Percentiles rank a stretch among this genome's conserved stretches.
phyloP scores from a whole-genome alignment of 2,329 filamentous ascomycete genomes.

The Penicillium sclerotiorum region DNA sequence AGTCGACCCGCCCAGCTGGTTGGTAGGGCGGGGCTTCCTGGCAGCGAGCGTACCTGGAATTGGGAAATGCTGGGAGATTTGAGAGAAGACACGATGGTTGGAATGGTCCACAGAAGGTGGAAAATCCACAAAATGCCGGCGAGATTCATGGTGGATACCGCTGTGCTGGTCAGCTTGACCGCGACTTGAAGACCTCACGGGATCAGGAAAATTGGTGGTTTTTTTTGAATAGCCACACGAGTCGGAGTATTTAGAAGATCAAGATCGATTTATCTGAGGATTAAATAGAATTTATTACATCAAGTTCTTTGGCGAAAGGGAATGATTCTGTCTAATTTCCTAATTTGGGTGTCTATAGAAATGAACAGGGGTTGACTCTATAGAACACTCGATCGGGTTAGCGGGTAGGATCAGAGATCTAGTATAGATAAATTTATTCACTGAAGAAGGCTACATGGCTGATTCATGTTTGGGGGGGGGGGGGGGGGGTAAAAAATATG shows the following conservation, averaged over 20 bases:
- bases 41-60: constrained; percentile 34
- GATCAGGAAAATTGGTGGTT: too few relatives aligned
- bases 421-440: background rate
- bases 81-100: constrained; percentile 13
- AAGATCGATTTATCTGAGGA: background rate
- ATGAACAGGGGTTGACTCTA: background rate
- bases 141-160: constrained; percentile 23
- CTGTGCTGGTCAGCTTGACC: background rate
- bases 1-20: constrained; percentile 40
- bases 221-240: background rate
- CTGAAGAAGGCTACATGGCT: background rate
- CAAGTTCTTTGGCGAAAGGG: background rate
- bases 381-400: constrained; percentile 1
- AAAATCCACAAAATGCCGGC: constrained; percentile 24
- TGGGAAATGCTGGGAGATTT: constrained; percentile 14
- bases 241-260: background rate
- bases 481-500: too few relatives aligned
- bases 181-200: background rate
- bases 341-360: constrained; percentile 22
- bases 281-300: background rate
- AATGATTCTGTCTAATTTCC: constrained; percentile 3
- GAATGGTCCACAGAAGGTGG: constrained; percentile 21
- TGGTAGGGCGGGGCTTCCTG: constrained; percentile 30
- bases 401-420: background rate
- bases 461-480: too few relatives aligned